Evolutionary conservation across 345 rosid genomes (phyloP), one percentile per base, ranked within the genome.

Genomic region (Viola odorata): DNA sequence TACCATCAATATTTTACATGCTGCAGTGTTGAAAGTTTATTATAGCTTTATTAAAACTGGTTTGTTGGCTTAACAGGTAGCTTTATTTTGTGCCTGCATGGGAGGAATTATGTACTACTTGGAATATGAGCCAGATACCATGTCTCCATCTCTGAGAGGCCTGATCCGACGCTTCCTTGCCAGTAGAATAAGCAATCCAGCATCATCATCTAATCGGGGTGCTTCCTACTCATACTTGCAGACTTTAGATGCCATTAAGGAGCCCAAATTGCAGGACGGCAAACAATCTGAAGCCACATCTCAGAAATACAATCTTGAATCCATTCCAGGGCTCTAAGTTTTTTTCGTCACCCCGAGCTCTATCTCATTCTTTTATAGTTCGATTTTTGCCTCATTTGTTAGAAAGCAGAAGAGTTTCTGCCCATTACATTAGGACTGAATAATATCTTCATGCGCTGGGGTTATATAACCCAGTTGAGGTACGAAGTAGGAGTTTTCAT

Each of bases 31-130:
- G 50, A 47, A 47, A 4, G 3, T 7, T 9, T 7, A 12, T 9
- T 7, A 12, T 47, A 47, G 13, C 13, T 47, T 47, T 10, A 11
- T 47, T 41, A 53, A 13, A 3, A 15, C 50, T 68, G 38, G 37
- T 55, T 56, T 15, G 14, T 32, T 8, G 7, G 13, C 45, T 53
- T 60, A 68, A 15, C 91, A 95, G 99, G 99, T 95, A 64, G 94
- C 91, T 16, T 60, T 95, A 58, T 95, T 91, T 64, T 88, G 95
- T 76, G 94, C 88, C 36, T 95, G 96, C 75, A 95, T 95, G 95
- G 99, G 99, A 75, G 99, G 96, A 77, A 78, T 95, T 38, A 95
- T 91, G 99, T 95, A 95, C 75, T 95, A 81, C 73, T 77, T 91
- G 56, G 98, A 95, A 71, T 58, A 95, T 55, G 99, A 95, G 62